Conservation (phyloP, 257 asterid species). For the Solanum infundibuliforme region DNA sequence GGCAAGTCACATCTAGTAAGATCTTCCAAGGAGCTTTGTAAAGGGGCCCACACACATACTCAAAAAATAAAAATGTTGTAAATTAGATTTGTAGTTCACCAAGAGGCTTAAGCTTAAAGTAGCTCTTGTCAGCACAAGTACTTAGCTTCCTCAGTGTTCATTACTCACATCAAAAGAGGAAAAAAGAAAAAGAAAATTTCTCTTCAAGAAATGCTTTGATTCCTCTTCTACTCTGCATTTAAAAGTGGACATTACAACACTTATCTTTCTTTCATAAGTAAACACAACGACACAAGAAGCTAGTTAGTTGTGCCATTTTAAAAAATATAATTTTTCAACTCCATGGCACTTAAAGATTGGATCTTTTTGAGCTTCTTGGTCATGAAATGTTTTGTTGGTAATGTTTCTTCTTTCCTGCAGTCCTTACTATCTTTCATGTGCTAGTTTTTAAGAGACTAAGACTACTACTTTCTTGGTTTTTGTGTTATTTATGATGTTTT, state of each 20-base stretch:
- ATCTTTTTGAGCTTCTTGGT: conserved; percentile 12
- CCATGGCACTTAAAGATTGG: not conserved
- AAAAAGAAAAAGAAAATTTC: conserved; percentile 13
- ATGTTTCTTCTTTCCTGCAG: not conserved
- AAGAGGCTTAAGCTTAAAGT: not conserved
- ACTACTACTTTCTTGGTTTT: not conserved
- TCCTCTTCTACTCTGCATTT: conserved; percentile 10
- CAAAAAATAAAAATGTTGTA: not conserved
- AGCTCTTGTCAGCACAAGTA: conserved; percentile 5
- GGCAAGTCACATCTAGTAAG: not conserved
- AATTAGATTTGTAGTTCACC: not conserved
- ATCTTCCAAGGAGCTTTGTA: not conserved
- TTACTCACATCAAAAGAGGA: conserved; percentile 8
- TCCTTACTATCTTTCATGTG: not conserved
- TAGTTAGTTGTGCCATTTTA: not conserved
- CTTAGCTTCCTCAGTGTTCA: conserved; percentile 17
- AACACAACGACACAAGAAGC: not conserved
- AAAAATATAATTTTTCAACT: not conserved
- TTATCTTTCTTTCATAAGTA: not conserved
- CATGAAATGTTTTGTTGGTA: conserved; percentile 22
- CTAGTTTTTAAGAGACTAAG: not conserved
- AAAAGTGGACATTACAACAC: not conserved
- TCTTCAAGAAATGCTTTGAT: conserved; percentile 30
- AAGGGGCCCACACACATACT: not conserved
- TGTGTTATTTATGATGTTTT: not conserved